Base-by-base conservation (phyloP, 2,329 filamentous ascomycete species). In the Teratosphaeria gauchensis region DNA sequence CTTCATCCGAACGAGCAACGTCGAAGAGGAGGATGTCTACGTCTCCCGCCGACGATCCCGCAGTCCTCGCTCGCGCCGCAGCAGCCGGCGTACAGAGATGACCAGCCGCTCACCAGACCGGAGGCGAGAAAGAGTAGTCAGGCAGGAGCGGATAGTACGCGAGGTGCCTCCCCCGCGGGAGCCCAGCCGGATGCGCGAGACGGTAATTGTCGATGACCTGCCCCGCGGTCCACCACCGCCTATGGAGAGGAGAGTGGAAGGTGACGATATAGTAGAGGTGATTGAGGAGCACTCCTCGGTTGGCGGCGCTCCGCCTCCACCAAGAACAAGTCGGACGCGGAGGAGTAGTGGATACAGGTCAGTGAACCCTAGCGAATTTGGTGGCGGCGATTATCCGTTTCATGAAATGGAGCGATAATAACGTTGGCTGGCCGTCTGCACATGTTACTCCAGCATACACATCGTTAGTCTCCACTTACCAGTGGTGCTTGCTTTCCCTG, bases 251-350 rank as follows among this genome's bases (percentile, higher is more conserved):
- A 71, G 74, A 60, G 77, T 79, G 16, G 75, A 75, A 51, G 73
- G 76, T 48, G 80, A 81, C 54, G 79, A 83, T 69, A 73, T 82
- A n/a, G 77, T 84, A 2, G 61, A 84, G 69, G 82, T 84, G 8
- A 77, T 81, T 59, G 82, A 84, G 69, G 82, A 84, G 69, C 75
- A 79, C 57, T 78, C 77, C 4, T 71, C 73, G 19, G 73, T 77
- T 48, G 68, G 70, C 6, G 64, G 63, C 63, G 59, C 63, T 65
- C 72, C 71, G 53, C 71, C 67, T 63, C 73, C 71, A 52, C 71
- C 73, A 54, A 68, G 67, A 61, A 66, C 72, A 61, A 70, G 71
- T 60, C 73, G 72, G 54, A 74, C 72, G 56, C 66, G 72, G 59
- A 69, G 74, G 57, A 38, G 54, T 28, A 71, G 74, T 57, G 75